Percentiles rank a stretch among this genome's conserved stretches.
Conservation (phyloP, 768 basidiomycete genomes). For the Terana coerulea region DNA sequence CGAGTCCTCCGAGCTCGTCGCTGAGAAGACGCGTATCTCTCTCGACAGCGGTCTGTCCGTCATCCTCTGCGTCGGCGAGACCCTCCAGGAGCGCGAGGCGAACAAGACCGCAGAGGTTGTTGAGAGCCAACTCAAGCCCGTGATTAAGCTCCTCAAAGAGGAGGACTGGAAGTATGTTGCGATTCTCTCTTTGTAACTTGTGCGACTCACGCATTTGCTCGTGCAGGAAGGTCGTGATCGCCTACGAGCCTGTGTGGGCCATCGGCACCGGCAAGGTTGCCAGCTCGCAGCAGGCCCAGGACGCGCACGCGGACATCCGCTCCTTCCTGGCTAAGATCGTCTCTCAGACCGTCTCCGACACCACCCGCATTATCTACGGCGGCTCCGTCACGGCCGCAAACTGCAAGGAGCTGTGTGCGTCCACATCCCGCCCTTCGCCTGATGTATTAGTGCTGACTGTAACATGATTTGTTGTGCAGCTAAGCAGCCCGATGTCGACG, state of each 20-base stretch:
- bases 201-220: not conserved
- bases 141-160: conserved; percentile 55
- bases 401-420: conserved; percentile 80
- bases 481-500: conserved; percentile 80
- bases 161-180: conserved; percentile 75
- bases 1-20: conserved; percentile 81
- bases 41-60: conserved; percentile 73
- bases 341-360: conserved; percentile 63
- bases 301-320: conserved; percentile 83
- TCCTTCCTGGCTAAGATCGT: conserved; percentile 63
- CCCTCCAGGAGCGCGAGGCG: conserved; percentile 80
- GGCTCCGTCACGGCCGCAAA: conserved; percentile 92
- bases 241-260: conserved; percentile 98
- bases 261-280: conserved; percentile 98
- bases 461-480: conserved; percentile 37
- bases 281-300: conserved; percentile 88
- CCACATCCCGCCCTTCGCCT: too few species aligned
- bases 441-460: not conserved
- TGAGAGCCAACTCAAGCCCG: conserved; percentile 76
- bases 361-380: conserved; percentile 90
- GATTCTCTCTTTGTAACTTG: too few species aligned
- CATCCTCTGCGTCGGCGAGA: conserved; percentile 97
- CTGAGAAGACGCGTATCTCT: conserved; percentile 82
- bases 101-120: conserved; percentile 77
- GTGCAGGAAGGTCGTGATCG: conserved; percentile 82